These are phyloP conservation scores for Fusarium armeniacum DNA, from an alignment of 2,329 filamentous ascomycete genomes.

Conservation along the genomic window DNA sequence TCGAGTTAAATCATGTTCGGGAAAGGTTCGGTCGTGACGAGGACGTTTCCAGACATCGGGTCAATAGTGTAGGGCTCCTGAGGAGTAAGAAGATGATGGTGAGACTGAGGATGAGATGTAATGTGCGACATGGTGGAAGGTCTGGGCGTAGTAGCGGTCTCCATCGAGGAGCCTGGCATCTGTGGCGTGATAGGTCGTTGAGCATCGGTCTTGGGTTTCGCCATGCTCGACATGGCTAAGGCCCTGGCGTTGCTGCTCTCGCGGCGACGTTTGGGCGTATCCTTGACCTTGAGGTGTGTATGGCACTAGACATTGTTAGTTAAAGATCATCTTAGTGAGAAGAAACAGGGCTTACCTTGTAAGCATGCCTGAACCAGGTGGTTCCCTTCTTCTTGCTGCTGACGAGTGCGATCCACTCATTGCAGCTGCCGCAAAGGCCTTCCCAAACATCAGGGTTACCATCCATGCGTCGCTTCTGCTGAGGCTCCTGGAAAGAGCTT, in stretches of 20 bases:
- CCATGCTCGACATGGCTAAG: constrained; percentile 59
- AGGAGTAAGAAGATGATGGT: constrained; percentile 45
- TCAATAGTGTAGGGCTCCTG: constrained; percentile 42
- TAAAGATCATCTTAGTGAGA: not conserved
- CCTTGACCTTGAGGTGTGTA: constrained; percentile 78
- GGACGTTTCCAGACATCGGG: constrained; percentile 46
- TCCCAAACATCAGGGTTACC: constrained; percentile 87
- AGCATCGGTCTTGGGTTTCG: constrained; percentile 64
- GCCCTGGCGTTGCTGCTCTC: constrained; percentile 69
- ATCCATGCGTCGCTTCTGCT: constrained; percentile 81
- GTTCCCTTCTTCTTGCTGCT: constrained; percentile 94
- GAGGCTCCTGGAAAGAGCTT: constrained; percentile 81
- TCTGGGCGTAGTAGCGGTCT: constrained; percentile 46
- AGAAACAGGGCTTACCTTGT: constrained; percentile 72
- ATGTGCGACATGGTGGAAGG: constrained; percentile 50
- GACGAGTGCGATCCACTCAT: constrained; percentile 84
- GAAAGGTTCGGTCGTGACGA: constrained; percentile 47
- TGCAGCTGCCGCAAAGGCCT: constrained; percentile 81
- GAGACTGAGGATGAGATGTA: constrained; percentile 47
- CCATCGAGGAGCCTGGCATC: constrained; percentile 43
- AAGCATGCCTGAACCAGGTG: constrained; percentile 90
- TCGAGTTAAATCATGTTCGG: constrained; percentile 51
- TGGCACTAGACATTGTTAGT: constrained; percentile 68
- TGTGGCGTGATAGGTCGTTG: constrained; percentile 55
- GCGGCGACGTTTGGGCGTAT: constrained; percentile 75